phyloP scores from a whole-genome alignment of 441 rosid species.

The Adansonia grandidieri region DNA sequence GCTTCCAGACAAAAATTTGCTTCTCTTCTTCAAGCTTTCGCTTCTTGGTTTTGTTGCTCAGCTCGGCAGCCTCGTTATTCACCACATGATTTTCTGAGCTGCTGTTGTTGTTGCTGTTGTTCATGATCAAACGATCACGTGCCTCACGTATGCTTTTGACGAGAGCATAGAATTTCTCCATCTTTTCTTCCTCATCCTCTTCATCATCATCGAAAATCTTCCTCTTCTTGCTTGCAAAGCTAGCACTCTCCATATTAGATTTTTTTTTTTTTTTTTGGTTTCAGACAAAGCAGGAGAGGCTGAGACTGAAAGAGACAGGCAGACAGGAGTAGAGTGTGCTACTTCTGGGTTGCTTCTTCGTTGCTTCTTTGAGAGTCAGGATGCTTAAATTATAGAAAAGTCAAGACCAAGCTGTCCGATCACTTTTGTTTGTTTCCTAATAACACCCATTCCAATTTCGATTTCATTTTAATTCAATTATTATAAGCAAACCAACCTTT shows the following conservation, averaged over 20 bases:
- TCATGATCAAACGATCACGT: slow-evolving; percentile 16
- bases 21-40: not conserved
- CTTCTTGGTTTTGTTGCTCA: slow-evolving; percentile 26
- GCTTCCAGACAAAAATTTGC: slow-evolving; percentile 36
- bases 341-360: slow-evolving; percentile 35
- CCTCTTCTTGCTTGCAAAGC: slow-evolving; percentile 21
- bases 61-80: not conserved
- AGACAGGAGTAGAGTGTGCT: not conserved
- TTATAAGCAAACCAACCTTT: no score
- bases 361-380: slow-evolving; percentile 16
- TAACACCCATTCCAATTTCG: no score
- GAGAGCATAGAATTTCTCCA: slow-evolving; percentile 27
- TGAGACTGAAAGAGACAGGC: not conserved
- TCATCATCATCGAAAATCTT: not conserved
- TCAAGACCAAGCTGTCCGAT: slow-evolving; percentile 13
- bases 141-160: slow-evolving; percentile 17
- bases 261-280: not conserved
- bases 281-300: not conserved
- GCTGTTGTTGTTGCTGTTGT: not conserved
- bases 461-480: no score
- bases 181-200: slow-evolving; percentile 15
- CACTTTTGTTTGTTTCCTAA: not conserved
- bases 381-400: not conserved
- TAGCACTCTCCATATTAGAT: not conserved
- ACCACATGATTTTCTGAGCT: not conserved